phyloP scores from a whole-genome alignment of 495 filamentous ascomycete species.

The Neurospora discreta region DNA sequence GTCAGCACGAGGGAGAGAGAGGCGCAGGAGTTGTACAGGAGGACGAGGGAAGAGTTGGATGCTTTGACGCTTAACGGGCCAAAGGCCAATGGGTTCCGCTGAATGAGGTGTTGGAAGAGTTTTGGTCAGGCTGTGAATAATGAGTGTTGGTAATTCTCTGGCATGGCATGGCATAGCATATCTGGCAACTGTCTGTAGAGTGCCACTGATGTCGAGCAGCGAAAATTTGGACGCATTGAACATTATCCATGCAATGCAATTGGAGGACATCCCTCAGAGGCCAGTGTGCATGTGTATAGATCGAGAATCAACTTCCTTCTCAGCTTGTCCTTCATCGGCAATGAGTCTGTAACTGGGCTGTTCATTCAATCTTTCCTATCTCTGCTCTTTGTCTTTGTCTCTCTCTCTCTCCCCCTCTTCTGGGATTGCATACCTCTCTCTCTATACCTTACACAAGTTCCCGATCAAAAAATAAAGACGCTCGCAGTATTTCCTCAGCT shows the following conservation, averaged over 20 bases:
- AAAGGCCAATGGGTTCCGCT: slow-evolving; percentile 28
- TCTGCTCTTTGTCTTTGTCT: not conserved
- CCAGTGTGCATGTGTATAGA: not conserved
- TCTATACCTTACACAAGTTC: too few relatives aligned
- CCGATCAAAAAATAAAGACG: too few relatives aligned
- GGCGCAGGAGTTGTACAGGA: slow-evolving; percentile 77
- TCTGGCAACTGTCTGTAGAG: not conserved
- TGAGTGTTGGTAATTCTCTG: not conserved
- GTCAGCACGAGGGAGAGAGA: slow-evolving; percentile 77
- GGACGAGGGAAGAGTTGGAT: slow-evolving; percentile 66
- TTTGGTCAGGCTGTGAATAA: not conserved
- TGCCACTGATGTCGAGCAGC: not conserved
- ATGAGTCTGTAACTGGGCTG: not conserved
- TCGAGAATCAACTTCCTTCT: not conserved
- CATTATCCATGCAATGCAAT: not conserved
- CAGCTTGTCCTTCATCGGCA: not conserved
- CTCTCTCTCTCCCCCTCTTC: not conserved
- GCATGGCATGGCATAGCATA: not conserved
- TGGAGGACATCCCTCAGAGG: not conserved
- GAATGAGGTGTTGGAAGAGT: not conserved
- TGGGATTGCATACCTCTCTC: not conserved
- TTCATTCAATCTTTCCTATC: not conserved
- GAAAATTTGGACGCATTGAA: not conserved
- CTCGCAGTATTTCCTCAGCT: too few relatives aligned
- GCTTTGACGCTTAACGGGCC: slow-evolving; percentile 31